Base-by-base conservation (phyloP, 2,329 filamentous ascomycete genomes). In the Penicillium sp. region DNA sequence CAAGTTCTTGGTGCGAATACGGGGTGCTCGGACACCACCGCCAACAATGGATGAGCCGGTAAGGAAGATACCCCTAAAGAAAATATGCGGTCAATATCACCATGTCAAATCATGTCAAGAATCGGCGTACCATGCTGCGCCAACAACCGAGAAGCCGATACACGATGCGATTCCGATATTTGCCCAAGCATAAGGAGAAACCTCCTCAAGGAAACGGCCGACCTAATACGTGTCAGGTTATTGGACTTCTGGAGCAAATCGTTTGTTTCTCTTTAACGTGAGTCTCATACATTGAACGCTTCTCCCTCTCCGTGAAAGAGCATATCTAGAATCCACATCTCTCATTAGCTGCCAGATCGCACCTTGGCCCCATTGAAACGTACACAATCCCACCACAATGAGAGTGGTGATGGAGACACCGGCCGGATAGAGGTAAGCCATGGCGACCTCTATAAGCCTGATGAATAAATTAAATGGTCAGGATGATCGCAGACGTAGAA, bases 1-100 rank as follows among this genome's bases (percentile, higher is more conserved):
- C 71, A 99, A 78, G 82, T 99, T 99, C 86, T 99, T 99, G 61
- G 94, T 99, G 74, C 94, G 90, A 78, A 99, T 99, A 68, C 94
- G 89, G 37, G 95, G 95, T 44, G 94, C 93, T 76, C 90, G 93
- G 71, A 99, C 94, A 80, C 94, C 94, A 67, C 90, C 94, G 70
- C 95, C 95, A 64, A 99, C 84, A 73, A 99, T 99, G 55, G 94
- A 96, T 56, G 92, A 95, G 67, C 95, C 95, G 34, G 94, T 99
- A 66, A 97, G 94, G 79, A 99, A 94, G 75, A 99, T 99, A 68
- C 95, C 94, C 94, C 94, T 97, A 70, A 70, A 66, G 61, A 69
- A 59, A 57, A 56, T 35, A 41, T 23, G 40, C 38, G 31, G 42
- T 59, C 25, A 58, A 31, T 38, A 48, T 38, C 25, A 49, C 31